Evolutionary conservation across 257 asterid species (phyloP), one percentile per base, ranked within the genome.

Genomic region (Asclepias syriaca): DNA sequence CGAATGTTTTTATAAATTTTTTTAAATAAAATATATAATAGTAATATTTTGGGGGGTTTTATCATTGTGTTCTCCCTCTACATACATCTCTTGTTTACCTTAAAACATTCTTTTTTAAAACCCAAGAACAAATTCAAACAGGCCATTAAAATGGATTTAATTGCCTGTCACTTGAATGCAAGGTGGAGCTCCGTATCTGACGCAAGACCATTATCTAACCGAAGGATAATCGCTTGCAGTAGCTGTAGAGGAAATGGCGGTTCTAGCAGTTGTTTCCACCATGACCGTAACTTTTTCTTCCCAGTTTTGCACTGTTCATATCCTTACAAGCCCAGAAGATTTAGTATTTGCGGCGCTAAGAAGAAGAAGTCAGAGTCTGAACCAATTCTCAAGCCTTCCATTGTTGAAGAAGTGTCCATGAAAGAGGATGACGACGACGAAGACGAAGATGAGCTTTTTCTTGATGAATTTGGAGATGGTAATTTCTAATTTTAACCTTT

Each of bases 401-500:
- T 84, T 66, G 45, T 77, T 34, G 89, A 87, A 55, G 84, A 86
- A 74, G 85, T 84, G 27, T 37, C 69, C 2, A 9, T 76, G 82
- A 80, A 72, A 63, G 87, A 58, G n/a, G 81, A 75, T 57, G 80
- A 78, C 6, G 78, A 43, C 8, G 48, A 80, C 6, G 78, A 43
- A 43, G 48, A 80, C 1, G 88, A 83, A 54, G 92, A 82, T 69
- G 87, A 69, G 24, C 40, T 74, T 46, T 74, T 81, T 14, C 66
- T 73, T 61, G 92, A 85, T 69, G 90, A 77, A 63, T 79, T 77
- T 57, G 87, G 77, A 37, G 84, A 74, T 65, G 97, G 90, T 88
- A 75, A 43, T 43, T 69, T 96, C 89, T 88, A 75, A 43, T 43
- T 43, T 69, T 87, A 71, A 24, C 46, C 34, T 29, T 29, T 29